phyloP scores from a whole-genome alignment of 2,329 filamentous ascomycete species.

The Cladosporium sp. region DNA sequence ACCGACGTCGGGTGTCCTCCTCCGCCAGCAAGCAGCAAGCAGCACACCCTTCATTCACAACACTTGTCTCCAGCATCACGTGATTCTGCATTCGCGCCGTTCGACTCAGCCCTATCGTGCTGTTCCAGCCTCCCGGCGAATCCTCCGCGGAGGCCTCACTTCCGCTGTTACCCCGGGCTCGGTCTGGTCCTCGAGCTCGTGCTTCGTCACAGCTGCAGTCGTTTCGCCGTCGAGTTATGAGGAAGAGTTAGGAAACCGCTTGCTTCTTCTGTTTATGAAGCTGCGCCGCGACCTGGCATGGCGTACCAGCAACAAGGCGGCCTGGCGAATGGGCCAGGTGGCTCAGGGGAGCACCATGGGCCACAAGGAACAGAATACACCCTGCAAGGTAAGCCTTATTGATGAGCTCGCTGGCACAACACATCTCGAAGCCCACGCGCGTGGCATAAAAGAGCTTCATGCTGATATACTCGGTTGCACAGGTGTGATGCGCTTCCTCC shows the following conservation, averaged over 20 bases:
- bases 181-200: constrained; percentile 11
- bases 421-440: not conserved
- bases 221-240: constrained; percentile 6
- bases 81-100: not conserved
- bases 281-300: constrained; percentile 43
- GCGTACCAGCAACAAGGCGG: constrained; percentile 67
- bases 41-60: not conserved
- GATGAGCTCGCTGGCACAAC: not conserved
- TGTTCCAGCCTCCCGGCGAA: not conserved
- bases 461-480: constrained; percentile 22
- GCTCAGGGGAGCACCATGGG: constrained; percentile 44
- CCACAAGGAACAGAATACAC: constrained; percentile 67
- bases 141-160: constrained; percentile 13
- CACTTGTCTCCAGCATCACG: not conserved
- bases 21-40: not conserved
- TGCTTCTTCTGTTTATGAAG: not conserved
- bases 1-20: not conserved
- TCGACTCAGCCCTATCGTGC: not conserved
- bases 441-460: not conserved
- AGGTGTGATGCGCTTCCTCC: constrained; percentile 99
- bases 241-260: not conserved
- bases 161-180: constrained; percentile 12
- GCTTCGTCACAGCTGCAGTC: constrained; percentile 13
- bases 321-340: constrained; percentile 54
- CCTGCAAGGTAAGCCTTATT: constrained; percentile 54